Evolutionary conservation across 768 basidiomycete species (phyloP), one percentile per base, ranked within the genome.

Genomic region (Hemileccinum impolitum): DNA sequence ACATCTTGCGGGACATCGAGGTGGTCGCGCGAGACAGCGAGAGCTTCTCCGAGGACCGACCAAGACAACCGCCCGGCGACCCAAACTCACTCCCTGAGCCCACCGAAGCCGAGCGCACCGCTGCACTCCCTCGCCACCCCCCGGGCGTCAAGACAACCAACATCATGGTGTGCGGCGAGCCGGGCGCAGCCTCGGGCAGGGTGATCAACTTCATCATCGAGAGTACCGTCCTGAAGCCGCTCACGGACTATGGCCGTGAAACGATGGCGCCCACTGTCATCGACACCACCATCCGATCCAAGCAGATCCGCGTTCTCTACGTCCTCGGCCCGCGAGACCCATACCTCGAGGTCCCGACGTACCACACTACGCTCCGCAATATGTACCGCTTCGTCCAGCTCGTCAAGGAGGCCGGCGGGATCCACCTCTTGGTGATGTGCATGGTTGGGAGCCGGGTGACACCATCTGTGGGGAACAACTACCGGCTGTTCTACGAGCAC

Each of bases 111-210:
- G 47, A 64, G 1, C 62, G 61, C 15, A 46, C 61, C 34, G 51
- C 48, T 10, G 37, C 25, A 14, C 47, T 62, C 13, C 59, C 51
- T 8, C 50, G 39, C 14, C 60, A 65, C 40, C 57, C 52, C 9
- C 62, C 47, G 0, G 52, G 57, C 3, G 32, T 42, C 9, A 54
- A 55, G 37, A 60, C 66, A 1, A 64, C 46, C 40, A 76, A 75
- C 45, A 54, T 76, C 38, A 56, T 76, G n/a, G 34, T 77, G 15
- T 75, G 75, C 39, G 74, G 75, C 7, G 69, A 74, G 43, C 63
- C 68, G 2, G 74, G 75, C n/a, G 48, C 55, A n/a, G 65, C 56
- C 14, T 57, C 58, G 10, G 58, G 60, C 10, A 46, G 58, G 12
- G 61, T 65, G n/a, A 42, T 66, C 48, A 66, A 66, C 44, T 49